Percentiles rank a stretch among this genome's conserved stretches.
Evolutionary conservation across 164 flowering plant species (phyloP).

Genomic region (Pachysandra terminalis): DNA sequence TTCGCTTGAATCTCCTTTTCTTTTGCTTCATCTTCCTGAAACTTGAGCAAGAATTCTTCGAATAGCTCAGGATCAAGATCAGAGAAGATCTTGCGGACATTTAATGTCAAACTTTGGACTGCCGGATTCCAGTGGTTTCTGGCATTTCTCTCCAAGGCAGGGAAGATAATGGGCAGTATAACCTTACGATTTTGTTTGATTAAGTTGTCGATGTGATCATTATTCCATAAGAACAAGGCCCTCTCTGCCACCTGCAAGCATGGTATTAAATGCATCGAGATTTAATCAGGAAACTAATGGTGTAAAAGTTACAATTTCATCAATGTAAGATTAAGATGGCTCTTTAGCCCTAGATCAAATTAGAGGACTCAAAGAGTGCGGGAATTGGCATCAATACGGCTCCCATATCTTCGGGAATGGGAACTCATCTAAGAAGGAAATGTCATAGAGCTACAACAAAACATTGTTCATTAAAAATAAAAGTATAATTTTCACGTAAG

Average conservation of each 20-base stretch:
- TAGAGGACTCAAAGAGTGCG: too few species aligned
- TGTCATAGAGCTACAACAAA: too few species aligned
- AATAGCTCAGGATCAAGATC: slow-evolving; percentile 67
- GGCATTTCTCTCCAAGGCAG: slow-evolving; percentile 69
- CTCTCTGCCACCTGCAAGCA: slow-evolving; percentile 66
- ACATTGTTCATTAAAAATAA: too few species aligned
- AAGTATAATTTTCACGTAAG: too few species aligned
- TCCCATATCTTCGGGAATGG: too few species aligned
- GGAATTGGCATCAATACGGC: too few species aligned
- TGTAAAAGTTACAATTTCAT: not conserved
- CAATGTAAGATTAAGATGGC: not conserved
- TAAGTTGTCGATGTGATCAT: slow-evolving; percentile 63
- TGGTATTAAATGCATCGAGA: not conserved
- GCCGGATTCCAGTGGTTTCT: slow-evolving; percentile 73
- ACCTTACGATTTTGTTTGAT: slow-evolving; percentile 58
- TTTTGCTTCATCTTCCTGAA: slow-evolving; percentile 56
- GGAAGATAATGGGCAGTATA: slow-evolving; percentile 69
- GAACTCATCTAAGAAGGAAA: too few species aligned
- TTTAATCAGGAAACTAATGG: not conserved
- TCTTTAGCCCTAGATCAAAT: not conserved
- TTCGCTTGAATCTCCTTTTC: slow-evolving; percentile 38
- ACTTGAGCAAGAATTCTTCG: slow-evolving; percentile 58
- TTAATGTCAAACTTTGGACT: slow-evolving; percentile 62
- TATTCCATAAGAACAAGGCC: slow-evolving; percentile 74
- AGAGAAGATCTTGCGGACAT: slow-evolving; percentile 64